A percentile compares a stretch with the other conserved stretches of the same genome.
Evolutionary conservation across 805 yeast species (phyloP).

Genomic region (Dipodascus albidus): DNA sequence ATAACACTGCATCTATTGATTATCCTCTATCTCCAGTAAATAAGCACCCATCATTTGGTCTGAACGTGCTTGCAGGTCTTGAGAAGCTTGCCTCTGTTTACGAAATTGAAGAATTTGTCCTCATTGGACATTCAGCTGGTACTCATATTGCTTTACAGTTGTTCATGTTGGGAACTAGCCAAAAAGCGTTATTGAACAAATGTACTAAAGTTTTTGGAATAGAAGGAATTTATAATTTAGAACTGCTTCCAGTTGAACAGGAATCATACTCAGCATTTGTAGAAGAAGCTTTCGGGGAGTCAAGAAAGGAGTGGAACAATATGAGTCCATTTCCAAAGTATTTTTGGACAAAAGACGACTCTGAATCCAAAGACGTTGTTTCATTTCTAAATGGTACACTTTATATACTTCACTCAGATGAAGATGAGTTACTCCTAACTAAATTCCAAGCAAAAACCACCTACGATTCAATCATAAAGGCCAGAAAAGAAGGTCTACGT

Average conservation of each 20-base stretch:
- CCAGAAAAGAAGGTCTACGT: slow-evolving; percentile 6
- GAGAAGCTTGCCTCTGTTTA: slow-evolving; percentile 14
- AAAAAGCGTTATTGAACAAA: background rate
- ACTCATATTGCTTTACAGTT: slow-evolving; percentile 55
- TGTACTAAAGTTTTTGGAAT: slow-evolving; percentile 20
- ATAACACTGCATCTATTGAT: slow-evolving; percentile 35
- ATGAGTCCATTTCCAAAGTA: slow-evolving; percentile 13
- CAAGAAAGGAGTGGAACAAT: slow-evolving; percentile 17
- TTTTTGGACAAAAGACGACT: background rate
- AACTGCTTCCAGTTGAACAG: slow-evolving; percentile 44
- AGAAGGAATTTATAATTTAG: slow-evolving; percentile 62
- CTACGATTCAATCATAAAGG: slow-evolving; percentile 2
- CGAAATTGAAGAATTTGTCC: slow-evolving; percentile 20
- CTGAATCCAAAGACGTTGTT: slow-evolving; percentile 4
- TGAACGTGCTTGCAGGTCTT: slow-evolving; percentile 43
- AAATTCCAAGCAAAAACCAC: slow-evolving; percentile 31
- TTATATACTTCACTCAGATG: slow-evolving; percentile 44
- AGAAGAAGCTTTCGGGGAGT: slow-evolving; percentile 40
- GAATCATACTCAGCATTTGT: slow-evolving; percentile 49
- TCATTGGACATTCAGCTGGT: slow-evolving; percentile 77
- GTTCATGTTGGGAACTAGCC: background rate
- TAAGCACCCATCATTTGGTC: slow-evolving; percentile 48
- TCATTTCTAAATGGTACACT: slow-evolving; percentile 13
- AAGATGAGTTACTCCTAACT: slow-evolving; percentile 51
- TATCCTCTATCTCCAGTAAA: slow-evolving; percentile 57